Evolutionary conservation across 805 yeast species (phyloP), one percentile per base, ranked within the genome.

Genomic region (Ogataea pini): DNA sequence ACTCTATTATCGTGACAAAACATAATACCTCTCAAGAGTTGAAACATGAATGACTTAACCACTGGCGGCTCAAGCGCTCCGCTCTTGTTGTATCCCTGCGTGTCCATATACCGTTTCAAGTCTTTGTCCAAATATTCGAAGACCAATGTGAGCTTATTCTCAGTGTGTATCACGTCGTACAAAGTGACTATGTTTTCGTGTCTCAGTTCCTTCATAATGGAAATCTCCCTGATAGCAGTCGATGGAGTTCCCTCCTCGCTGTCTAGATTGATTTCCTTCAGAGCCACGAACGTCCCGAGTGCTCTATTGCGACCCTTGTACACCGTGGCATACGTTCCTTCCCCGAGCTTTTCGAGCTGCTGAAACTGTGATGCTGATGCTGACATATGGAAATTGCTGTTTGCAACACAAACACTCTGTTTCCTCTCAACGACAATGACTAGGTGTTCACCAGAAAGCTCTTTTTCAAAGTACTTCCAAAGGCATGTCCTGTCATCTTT

Each of bases 181-280:
- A 92, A 72, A 12, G 96, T 83, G 38, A 92, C 95, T 54, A 92
- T 89, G 67, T 92, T 92, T 56, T 87, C 96, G 65, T 91, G 96
- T 64, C 88, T 89, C 51, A 92, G 76, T 69, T 92, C 99, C 69
- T 92, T 92, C 89, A 92, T 86, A 49, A 92, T 73, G 4, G 98
- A 92, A 53, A 92, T 92, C 69, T 92, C 99, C 55, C 99, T 79
- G 60, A 92, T 92, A 2, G 99, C 99, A 1, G 99, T 94, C 4
- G 97, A 89, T 7, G 99, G 99, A 1, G 98, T 95, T 32, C 99
- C 99, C 71, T 94, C 97, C 63, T 94, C 99, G 44, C 95, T 85
- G 64, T 94, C 99, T 52, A 92, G 75, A 60, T 86, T 87, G 70
- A 94, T 94, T 67, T 94, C 98, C 66, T 94, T 94, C 60, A 94